Percentiles rank a stretch among this genome's conserved stretches.
These are phyloP conservation scores for Flaveria brownii DNA, from an alignment of 129 eudicot genomes.

Conservation along the genomic window DNA sequence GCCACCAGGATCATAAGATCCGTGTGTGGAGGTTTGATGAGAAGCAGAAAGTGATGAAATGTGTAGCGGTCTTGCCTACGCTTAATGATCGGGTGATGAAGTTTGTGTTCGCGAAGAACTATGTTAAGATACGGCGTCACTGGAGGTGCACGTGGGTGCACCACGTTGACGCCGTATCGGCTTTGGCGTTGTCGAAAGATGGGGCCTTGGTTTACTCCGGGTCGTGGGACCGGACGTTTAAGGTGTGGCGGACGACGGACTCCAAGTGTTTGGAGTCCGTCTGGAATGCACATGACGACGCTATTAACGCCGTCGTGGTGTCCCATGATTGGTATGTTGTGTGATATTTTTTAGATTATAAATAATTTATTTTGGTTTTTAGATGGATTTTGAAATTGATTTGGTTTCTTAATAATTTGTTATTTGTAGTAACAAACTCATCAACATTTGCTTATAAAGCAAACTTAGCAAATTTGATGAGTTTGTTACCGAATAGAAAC, in stretches of 20 bases:
- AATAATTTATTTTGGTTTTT: too few species aligned
- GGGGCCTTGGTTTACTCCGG: constrained; percentile 64
- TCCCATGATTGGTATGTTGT: constrained; percentile 50
- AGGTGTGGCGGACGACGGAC: constrained; percentile 79
- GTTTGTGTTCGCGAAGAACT: constrained; percentile 52
- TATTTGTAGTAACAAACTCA: too few species aligned
- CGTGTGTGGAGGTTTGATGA: constrained; percentile 74
- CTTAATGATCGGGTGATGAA: constrained; percentile 52
- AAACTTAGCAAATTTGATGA: too few species aligned
- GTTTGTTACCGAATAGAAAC: too few species aligned
- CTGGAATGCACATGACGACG: constrained; percentile 82
- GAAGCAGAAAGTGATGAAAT: constrained; percentile 16
- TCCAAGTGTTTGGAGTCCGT: constrained; percentile 75
- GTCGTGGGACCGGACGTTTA: constrained; percentile 90
- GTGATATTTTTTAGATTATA: too few species aligned
- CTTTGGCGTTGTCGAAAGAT: constrained; percentile 61
- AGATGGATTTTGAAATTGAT: too few species aligned
- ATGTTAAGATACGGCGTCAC: constrained; percentile 63
- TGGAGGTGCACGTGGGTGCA: constrained; percentile 81
- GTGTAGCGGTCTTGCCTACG: constrained; percentile 57
- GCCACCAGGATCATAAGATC: constrained; percentile 84
- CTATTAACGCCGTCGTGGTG: constrained; percentile 60
- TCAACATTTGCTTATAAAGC: too few species aligned
- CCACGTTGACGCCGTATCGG: constrained; percentile 75
- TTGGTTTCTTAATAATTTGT: too few species aligned